Conservation (phyloP, 306 rosid species). For the Oxytropis ochrocephala region DNA sequence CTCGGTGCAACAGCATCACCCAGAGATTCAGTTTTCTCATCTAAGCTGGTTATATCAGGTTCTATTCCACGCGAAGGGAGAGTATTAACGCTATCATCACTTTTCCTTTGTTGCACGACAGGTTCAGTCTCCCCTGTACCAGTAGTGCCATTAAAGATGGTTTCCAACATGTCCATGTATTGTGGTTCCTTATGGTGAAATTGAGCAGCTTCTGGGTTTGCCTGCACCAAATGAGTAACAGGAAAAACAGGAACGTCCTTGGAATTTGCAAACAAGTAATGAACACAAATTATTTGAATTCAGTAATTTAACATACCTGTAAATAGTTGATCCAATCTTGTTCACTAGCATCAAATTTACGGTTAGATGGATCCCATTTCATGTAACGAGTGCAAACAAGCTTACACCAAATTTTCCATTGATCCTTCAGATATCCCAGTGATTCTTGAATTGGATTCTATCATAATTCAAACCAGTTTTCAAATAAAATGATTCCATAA, state of each 20-base stretch:
- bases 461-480: slow-evolving; percentile 47
- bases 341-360: slow-evolving; percentile 42
- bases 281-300: slow-evolving; percentile 5
- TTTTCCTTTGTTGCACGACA: slow-evolving; percentile 22
- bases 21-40: slow-evolving; percentile 16
- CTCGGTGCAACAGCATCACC: slow-evolving; percentile 37
- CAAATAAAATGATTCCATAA: slow-evolving; percentile 41
- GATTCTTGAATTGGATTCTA: slow-evolving; percentile 65
- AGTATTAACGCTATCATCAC: slow-evolving; percentile 27
- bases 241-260: slow-evolving; percentile 2
- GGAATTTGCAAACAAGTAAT: neutral
- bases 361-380: slow-evolving; percentile 53
- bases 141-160: slow-evolving; percentile 32
- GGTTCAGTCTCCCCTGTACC: slow-evolving; percentile 31
- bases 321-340: slow-evolving; percentile 56
- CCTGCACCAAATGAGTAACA: slow-evolving; percentile 29
- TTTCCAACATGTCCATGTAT: slow-evolving; percentile 25
- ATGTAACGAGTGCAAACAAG: slow-evolving; percentile 43
- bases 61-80: slow-evolving; percentile 25
- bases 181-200: slow-evolving; percentile 41
- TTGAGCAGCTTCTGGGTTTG: slow-evolving; percentile 47
- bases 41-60: slow-evolving; percentile 16
- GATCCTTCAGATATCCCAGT: slow-evolving; percentile 65
- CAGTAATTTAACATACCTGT: slow-evolving; percentile 27
- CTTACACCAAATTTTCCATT: slow-evolving; percentile 61